These are phyloP conservation scores for Fraxinus baroniana DNA, from an alignment of 305 asterid genomes.

Conservation along the genomic window DNA sequence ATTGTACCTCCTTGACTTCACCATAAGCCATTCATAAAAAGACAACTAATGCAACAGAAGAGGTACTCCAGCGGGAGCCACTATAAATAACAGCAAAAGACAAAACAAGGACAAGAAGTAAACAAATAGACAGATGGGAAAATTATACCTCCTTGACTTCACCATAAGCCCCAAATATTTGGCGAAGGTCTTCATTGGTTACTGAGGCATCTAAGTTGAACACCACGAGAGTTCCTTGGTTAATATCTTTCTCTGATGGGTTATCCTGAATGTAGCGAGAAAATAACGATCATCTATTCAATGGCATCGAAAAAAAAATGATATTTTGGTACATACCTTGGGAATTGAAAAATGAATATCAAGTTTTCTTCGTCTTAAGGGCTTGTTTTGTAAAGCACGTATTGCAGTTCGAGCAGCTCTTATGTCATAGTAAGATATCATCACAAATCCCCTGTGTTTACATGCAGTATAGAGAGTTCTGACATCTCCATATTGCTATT, in stretches of 20 bases:
- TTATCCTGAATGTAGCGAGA: slow-evolving; percentile 63
- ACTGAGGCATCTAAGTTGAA: slow-evolving; percentile 91
- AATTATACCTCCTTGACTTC: slow-evolving; percentile 58
- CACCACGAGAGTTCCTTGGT: slow-evolving; percentile 96
- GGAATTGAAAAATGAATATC: slow-evolving; percentile 97
- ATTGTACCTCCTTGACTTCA: slow-evolving; percentile 57
- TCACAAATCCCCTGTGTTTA: slow-evolving; percentile 96
- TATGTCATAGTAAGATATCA: slow-evolving; percentile 98
- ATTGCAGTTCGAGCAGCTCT: slow-evolving; percentile 94
- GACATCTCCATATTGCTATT: slow-evolving; percentile 94
- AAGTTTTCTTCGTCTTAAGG: slow-evolving; percentile 82
- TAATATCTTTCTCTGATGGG: slow-evolving; percentile 92
- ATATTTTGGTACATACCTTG: slow-evolving; percentile 48
- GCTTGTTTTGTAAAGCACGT: slow-evolving; percentile 92
- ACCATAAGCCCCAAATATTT: slow-evolving; percentile 66
- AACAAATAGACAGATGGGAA: slow-evolving; percentile 33
- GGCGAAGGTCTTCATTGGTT: slow-evolving; percentile 55
- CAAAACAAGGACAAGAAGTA: slow-evolving; percentile 25
- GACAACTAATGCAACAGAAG: not conserved
- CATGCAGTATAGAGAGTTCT: slow-evolving; percentile 91
- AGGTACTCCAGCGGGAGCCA: slow-evolving; percentile 1
- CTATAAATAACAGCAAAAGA: not conserved
- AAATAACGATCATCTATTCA: not conserved
- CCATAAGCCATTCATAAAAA: slow-evolving; percentile 45
- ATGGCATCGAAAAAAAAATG: not conserved